A percentile compares a stretch with the other conserved stretches of the same genome.
Conservation (phyloP, 2,329 filamentous ascomycete species). For the Calonectria ilicicola region DNA sequence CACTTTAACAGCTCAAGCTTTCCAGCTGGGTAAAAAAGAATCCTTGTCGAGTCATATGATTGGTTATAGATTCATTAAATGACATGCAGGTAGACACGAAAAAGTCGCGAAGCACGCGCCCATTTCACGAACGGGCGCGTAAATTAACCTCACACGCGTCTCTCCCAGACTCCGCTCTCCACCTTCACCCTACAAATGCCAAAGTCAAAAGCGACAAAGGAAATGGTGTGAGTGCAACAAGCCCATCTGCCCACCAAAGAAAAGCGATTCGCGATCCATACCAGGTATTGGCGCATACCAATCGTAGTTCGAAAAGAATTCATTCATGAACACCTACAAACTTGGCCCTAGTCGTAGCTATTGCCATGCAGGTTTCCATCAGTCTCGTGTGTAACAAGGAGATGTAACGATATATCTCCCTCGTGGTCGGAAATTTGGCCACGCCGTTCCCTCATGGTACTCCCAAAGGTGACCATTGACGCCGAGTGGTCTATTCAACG, state of each 20-base stretch:
- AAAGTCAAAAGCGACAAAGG: slow-evolving; percentile 15
- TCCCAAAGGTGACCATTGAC: slow-evolving; percentile 31
- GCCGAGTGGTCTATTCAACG: slow-evolving; percentile 42
- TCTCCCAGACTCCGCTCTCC: slow-evolving; percentile 8
- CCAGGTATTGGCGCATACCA: slow-evolving; percentile 30
- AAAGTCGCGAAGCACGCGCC: slow-evolving; percentile 37
- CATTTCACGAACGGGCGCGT: slow-evolving; percentile 35
- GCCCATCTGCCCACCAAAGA: slow-evolving; percentile 11
- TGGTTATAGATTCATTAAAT: slow-evolving; percentile 32
- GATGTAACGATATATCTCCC: slow-evolving; percentile 28
- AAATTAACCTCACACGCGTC: slow-evolving; percentile 41
- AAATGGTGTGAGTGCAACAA: slow-evolving; percentile 21
- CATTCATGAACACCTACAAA: slow-evolving; percentile 18
- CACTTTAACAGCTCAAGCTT: slow-evolving; percentile 12
- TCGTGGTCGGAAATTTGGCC: slow-evolving; percentile 1
- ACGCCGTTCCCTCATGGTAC: slow-evolving; percentile 26
- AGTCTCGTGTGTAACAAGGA: slow-evolving; percentile 17
- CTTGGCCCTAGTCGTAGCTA: slow-evolving; percentile 12
- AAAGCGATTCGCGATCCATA: slow-evolving; percentile 16
- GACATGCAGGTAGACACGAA: slow-evolving; percentile 35
- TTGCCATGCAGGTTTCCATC: slow-evolving; percentile 22
- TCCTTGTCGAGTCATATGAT: slow-evolving; percentile 27
- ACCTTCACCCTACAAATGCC: slow-evolving; percentile 7
- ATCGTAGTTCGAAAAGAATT: slow-evolving; percentile 31
- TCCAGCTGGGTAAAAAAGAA: background rate